Evolutionary conservation across 2,329 filamentous ascomycete genomes (phyloP).

Genomic region (Simplicillium aogashimaense): DNA sequence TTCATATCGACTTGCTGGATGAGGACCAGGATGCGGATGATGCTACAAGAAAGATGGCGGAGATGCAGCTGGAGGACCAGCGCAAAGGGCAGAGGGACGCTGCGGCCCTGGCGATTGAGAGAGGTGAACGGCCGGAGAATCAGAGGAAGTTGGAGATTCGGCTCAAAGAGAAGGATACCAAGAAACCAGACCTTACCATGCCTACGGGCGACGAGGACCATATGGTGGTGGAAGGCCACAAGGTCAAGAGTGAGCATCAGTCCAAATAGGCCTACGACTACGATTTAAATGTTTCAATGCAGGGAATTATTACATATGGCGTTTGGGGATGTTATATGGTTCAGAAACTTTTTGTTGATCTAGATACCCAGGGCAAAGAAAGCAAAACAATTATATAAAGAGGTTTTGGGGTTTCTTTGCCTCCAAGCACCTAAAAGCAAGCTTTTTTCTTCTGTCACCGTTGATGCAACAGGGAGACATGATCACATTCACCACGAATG

Average conservation of each 20-base stretch:
- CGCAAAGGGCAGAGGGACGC: constrained; percentile 27
- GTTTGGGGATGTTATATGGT: not conserved
- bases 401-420: not conserved
- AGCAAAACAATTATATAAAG: not conserved
- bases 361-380: constrained; percentile 4
- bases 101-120: constrained; percentile 39
- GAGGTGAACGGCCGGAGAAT: constrained; percentile 21
- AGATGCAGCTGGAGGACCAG: constrained; percentile 34
- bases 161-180: constrained; percentile 41
- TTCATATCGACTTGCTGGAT: constrained; percentile 53
- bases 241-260: constrained; percentile 9
- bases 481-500: constrained; percentile 7
- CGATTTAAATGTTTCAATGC: constrained; percentile 8
- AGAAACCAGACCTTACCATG: constrained; percentile 11
- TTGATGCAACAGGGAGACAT: not conserved
- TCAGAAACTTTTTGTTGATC: not conserved
- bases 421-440: not conserved
- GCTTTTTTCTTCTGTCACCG: not conserved
- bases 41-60: constrained; percentile 25
- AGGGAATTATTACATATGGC: not conserved
- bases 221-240: not conserved
- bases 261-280: too few relatives aligned
- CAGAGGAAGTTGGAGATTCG: constrained; percentile 32
- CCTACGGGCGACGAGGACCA: not conserved
- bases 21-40: constrained; percentile 45